phyloP scores from a whole-genome alignment of 2,329 filamentous ascomycete genomes.

The Cordyceps cateniannulata region DNA sequence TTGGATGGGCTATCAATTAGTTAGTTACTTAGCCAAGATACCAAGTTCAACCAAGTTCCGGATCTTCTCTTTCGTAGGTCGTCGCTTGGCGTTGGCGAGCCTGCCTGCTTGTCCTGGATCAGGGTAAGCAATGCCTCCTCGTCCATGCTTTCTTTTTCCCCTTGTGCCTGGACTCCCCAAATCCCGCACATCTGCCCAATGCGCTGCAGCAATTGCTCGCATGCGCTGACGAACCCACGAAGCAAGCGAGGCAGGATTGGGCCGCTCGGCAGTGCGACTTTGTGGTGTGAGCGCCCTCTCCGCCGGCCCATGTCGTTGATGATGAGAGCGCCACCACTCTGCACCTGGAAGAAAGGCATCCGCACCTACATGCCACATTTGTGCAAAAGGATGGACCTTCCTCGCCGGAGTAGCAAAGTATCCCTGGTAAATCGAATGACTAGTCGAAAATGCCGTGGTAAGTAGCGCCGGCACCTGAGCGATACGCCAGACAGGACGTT shows the following conservation, averaged over 20 bases:
- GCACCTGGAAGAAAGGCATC: too few species aligned
- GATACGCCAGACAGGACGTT: background rate
- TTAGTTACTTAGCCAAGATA: too few species aligned
- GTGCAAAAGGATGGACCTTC: background rate
- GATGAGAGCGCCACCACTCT: too few species aligned
- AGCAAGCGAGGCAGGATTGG: background rate
- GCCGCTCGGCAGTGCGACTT: background rate
- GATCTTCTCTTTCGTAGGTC: background rate
- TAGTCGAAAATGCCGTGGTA: background rate
- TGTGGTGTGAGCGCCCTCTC: too few species aligned
- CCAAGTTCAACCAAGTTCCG: background rate
- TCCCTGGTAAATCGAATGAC: background rate
- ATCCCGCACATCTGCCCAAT: background rate
- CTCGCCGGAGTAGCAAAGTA: background rate
- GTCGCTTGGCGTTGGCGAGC: background rate
- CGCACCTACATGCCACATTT: slow-evolving; percentile 5
- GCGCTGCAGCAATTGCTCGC: background rate
- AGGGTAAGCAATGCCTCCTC: background rate
- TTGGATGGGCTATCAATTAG: background rate
- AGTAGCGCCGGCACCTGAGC: background rate
- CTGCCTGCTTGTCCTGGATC: background rate
- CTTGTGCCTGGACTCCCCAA: background rate
- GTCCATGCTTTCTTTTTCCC: background rate
- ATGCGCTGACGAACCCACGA: background rate
- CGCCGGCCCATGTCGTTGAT: too few species aligned